phyloP scores from a whole-genome alignment of 75 land plant genomes.

The Sequoiadendron giganteum region DNA sequence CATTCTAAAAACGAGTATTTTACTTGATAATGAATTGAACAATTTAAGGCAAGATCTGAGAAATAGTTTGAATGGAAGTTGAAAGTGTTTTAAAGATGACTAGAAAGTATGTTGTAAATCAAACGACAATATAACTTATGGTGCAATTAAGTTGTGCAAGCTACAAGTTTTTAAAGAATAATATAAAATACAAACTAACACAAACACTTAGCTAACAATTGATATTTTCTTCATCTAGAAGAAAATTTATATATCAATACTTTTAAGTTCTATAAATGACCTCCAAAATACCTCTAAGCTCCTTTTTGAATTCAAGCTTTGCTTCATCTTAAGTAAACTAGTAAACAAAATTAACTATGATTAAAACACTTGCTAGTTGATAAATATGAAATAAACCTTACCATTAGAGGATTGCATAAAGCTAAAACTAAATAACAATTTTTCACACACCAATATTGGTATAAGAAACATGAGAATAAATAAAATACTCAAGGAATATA shows the following conservation, averaged over 20 bases:
- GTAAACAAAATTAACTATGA: background rate
- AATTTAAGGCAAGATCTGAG: background rate
- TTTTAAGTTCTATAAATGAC: slow-evolving; percentile 51
- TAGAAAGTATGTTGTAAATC: background rate
- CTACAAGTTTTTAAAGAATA: background rate
- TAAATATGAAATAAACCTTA: background rate
- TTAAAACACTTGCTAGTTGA: background rate
- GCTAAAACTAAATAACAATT: background rate
- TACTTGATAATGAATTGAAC: background rate
- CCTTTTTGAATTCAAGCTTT: slow-evolving; percentile 31
- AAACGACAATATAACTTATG: background rate
- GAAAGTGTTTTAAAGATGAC: background rate
- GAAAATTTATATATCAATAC: slow-evolving; percentile 31
- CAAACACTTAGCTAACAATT: background rate
- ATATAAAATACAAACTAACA: background rate
- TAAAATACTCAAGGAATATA: background rate
- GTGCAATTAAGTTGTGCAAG: background rate
- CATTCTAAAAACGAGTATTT: background rate
- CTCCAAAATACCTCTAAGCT: slow-evolving; percentile 42
- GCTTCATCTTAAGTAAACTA: slow-evolving; percentile 27
- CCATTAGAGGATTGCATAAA: background rate
- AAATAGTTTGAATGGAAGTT: background rate
- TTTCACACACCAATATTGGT: background rate
- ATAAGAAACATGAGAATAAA: background rate
- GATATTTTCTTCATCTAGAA: background rate